A percentile compares a stretch with the other conserved stretches of the same genome.
These are phyloP conservation scores for Physcomitrellopsis africana DNA, from an alignment of 225 moss, liverwort and hornwort genomes.

Conservation along the genomic window DNA sequence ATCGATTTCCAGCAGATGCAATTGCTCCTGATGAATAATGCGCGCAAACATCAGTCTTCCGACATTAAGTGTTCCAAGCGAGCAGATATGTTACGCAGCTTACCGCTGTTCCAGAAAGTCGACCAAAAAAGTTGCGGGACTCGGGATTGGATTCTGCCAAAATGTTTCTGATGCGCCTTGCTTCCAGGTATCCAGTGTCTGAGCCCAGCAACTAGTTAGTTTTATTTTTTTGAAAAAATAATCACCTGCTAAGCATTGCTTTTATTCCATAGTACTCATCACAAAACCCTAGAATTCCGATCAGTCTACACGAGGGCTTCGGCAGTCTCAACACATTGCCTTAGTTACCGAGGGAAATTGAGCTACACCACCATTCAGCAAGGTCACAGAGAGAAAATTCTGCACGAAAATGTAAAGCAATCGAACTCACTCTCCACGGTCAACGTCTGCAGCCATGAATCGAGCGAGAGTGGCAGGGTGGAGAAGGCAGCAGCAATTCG, in stretches of 20 bases:
- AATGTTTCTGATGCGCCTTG: conserved; percentile 76
- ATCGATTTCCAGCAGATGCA: background rate
- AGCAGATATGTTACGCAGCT: conserved; percentile 25
- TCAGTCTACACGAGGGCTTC: too few relatives aligned
- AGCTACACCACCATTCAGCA: background rate
- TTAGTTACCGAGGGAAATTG: conserved; percentile 1
- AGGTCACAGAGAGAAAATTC: background rate
- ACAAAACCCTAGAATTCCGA: too few relatives aligned
- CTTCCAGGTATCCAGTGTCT: conserved; percentile 92
- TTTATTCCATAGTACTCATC: too few relatives aligned
- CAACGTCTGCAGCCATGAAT: conserved; percentile 66
- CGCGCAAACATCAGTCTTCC: too few relatives aligned
- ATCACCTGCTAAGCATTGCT: too few relatives aligned
- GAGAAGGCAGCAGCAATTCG: conserved; percentile 60
- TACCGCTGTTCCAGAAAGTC: conserved; percentile 87
- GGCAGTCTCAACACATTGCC: background rate
- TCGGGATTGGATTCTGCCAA: conserved; percentile 69
- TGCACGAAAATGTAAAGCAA: background rate
- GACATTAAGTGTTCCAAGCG: background rate
- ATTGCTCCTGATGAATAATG: background rate
- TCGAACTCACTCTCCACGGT: conserved; percentile 64
- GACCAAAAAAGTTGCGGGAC: conserved; percentile 80
- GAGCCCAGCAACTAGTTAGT: conserved; percentile 30
- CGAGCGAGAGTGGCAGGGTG: conserved; percentile 61
- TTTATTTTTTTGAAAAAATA: background rate